phyloP scores from a whole-genome alignment of 2,329 filamentous ascomycete species.

The Beauveria bassiana region DNA sequence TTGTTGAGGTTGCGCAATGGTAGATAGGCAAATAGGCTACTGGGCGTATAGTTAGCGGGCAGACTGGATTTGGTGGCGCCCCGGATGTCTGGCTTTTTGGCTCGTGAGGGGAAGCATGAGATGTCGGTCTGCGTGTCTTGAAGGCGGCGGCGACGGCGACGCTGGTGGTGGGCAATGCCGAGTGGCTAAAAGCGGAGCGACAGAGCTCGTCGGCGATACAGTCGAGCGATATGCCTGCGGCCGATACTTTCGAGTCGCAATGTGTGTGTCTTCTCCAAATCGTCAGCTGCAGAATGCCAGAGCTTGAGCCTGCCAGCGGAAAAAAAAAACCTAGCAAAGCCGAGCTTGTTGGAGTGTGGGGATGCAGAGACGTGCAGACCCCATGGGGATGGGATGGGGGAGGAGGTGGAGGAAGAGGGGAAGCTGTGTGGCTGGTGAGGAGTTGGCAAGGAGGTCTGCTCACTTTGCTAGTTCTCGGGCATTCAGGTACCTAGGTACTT shows the following conservation, averaged over 20 bases:
- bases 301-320: neutral
- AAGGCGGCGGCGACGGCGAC: neutral
- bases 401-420: constrained; percentile 10
- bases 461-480: neutral
- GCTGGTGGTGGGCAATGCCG: neutral
- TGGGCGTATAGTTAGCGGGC: neutral
- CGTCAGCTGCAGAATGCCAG: neutral
- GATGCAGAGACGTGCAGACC: constrained; percentile 8
- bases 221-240: neutral
- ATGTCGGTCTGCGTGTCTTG: constrained; percentile 3
- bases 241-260: neutral
- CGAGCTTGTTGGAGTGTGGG: constrained; percentile 11
- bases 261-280: constrained; percentile 8
- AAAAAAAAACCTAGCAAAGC: constrained; percentile 8
- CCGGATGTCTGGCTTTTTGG: neutral
- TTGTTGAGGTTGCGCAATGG: constrained; percentile 2
- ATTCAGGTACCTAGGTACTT: neutral
- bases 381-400: constrained; percentile 5
- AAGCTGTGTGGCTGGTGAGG: constrained; percentile 1
- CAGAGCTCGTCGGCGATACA: neutral
- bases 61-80: neutral
- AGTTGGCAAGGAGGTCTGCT: neutral
- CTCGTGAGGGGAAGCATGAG: constrained; percentile 10
- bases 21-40: neutral
- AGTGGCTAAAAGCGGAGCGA: neutral